A percentile compares a stretch with the other conserved stretches of the same genome.
These are phyloP conservation scores for Coemansia sp. DNA, from an alignment of 371 early-diverging fungal species.

Conservation along the genomic window DNA sequence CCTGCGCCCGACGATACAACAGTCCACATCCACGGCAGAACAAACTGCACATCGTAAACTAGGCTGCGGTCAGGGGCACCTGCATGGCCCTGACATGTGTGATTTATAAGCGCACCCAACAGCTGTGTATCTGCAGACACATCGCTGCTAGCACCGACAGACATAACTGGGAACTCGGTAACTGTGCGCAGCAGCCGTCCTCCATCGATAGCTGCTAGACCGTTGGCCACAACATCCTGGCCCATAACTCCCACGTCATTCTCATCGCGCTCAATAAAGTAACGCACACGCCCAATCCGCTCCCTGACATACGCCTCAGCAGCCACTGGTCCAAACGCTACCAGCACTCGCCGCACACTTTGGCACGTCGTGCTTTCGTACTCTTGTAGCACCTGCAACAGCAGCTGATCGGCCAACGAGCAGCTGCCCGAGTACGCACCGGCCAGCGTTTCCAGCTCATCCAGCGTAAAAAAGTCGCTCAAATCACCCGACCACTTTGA, in stretches of 20 bases:
- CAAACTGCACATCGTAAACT: conserved; percentile 29
- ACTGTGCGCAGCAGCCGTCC: conserved; percentile 29
- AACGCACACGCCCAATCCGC: conserved; percentile 25
- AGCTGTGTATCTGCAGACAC: neutral
- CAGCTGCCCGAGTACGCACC: conserved; percentile 41
- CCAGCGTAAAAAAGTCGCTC: conserved; percentile 38
- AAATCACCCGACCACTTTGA: conserved; percentile 44
- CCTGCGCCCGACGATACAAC: conserved; percentile 18
- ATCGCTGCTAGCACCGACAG: neutral
- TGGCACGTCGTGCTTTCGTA: conserved; percentile 43
- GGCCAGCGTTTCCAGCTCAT: conserved; percentile 41
- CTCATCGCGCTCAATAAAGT: conserved; percentile 39
- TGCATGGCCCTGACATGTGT: neutral
- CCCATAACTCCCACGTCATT: conserved; percentile 37
- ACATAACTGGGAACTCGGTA: conserved; percentile 32
- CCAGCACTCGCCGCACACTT: conserved; percentile 34
- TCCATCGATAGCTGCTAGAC: conserved; percentile 23
- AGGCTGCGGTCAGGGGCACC: conserved; percentile 1
- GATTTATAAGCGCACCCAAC: neutral
- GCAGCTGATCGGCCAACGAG: conserved; percentile 15
- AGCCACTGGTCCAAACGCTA: conserved; percentile 42
- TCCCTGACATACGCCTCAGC: conserved; percentile 14
- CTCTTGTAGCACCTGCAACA: conserved; percentile 26
- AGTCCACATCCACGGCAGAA: conserved; percentile 44
- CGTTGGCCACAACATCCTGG: conserved; percentile 30